Conservation (phyloP, 306 rosid genomes). For the Prunus campanulata region DNA sequence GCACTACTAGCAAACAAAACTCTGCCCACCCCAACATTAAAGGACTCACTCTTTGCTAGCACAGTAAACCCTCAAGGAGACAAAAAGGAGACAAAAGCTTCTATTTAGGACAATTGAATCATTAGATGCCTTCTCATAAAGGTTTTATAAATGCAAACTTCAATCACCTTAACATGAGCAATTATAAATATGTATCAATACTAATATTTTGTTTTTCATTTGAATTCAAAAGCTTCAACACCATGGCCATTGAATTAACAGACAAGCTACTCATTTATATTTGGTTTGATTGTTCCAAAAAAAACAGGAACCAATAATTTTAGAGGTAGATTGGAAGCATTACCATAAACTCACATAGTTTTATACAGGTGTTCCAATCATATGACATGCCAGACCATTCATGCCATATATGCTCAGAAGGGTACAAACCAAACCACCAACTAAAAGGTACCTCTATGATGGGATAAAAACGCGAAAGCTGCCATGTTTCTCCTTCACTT, state of each 20-base stretch:
- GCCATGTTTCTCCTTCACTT: slow-evolving; percentile 80
- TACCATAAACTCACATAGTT: neutral
- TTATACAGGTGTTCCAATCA: neutral
- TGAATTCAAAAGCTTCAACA: neutral
- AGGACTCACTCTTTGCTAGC: neutral
- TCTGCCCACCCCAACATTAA: neutral
- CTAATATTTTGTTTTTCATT: neutral
- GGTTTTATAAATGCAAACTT: too few species aligned
- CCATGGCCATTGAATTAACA: neutral
- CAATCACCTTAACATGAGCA: neutral
- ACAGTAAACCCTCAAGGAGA: neutral
- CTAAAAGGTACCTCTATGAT: slow-evolving; percentile 65
- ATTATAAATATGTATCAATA: neutral
- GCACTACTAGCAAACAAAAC: neutral
- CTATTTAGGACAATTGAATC: neutral
- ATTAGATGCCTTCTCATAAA: neutral
- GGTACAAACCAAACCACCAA: neutral
- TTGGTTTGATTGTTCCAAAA: neutral
- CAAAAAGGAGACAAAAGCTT: neutral
- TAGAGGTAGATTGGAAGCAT: neutral
- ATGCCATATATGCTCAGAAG: neutral
- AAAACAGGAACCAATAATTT: neutral
- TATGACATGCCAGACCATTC: neutral
- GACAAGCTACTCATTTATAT: neutral
- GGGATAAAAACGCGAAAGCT: slow-evolving; percentile 88